Evolutionary conservation across 495 filamentous ascomycete genomes (phyloP).

Genomic region (Aspergillus homomorphus): DNA sequence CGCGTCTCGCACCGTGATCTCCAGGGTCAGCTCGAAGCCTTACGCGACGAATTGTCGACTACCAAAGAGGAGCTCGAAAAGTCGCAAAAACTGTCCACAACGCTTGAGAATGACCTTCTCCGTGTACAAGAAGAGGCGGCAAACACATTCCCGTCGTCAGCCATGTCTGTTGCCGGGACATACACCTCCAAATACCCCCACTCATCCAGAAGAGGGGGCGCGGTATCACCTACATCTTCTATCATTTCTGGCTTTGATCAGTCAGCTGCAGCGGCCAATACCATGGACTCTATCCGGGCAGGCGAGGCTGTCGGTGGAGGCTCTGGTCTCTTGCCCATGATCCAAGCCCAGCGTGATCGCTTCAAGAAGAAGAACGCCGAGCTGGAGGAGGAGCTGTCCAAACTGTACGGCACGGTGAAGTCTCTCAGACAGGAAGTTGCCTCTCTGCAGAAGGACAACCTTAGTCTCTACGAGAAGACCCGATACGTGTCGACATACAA

Average conservation of each 20-base stretch:
- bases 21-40: slow-evolving; percentile 69
- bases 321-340: slow-evolving; percentile 93
- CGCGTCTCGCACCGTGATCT: slow-evolving; percentile 93
- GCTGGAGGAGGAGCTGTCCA: slow-evolving; percentile 86
- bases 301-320: slow-evolving; percentile 77
- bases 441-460: slow-evolving; percentile 91
- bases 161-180: slow-evolving; percentile 90
- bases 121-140: slow-evolving; percentile 81
- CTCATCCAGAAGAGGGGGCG: slow-evolving; percentile 66
- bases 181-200: slow-evolving; percentile 80
- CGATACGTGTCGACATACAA: slow-evolving; percentile 93
- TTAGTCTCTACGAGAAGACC: slow-evolving; percentile 96
- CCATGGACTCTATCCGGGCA: slow-evolving; percentile 56
- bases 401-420: slow-evolving; percentile 75
- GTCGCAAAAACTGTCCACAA: slow-evolving; percentile 76
- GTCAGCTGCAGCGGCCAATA: slow-evolving; percentile 40
- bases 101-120: slow-evolving; percentile 87
- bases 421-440: slow-evolving; percentile 88
- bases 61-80: slow-evolving; percentile 86
- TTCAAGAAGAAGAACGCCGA: slow-evolving; percentile 96
- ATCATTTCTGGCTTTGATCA: slow-evolving; percentile 95
- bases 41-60: slow-evolving; percentile 78
- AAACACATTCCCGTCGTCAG: slow-evolving; percentile 78
- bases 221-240: slow-evolving; percentile 88
- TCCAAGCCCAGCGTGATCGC: slow-evolving; percentile 93